Conservation (phyloP, 345 rosid species). For the Cardamine resedifolia region DNA sequence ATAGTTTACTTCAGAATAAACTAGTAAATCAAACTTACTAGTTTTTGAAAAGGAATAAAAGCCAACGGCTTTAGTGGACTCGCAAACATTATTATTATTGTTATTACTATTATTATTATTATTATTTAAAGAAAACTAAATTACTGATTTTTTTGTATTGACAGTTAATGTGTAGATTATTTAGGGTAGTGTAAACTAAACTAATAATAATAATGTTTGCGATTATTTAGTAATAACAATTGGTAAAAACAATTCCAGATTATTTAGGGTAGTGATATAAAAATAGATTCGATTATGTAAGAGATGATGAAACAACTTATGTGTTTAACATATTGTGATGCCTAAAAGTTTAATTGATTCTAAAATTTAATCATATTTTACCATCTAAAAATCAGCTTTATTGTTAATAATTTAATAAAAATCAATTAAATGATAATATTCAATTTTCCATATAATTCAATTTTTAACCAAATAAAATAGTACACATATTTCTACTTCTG, state of each 20-base stretch:
- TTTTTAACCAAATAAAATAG: neutral
- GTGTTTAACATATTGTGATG: neutral
- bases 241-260: neutral
- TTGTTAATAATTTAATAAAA: neutral
- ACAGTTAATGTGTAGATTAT: no score
- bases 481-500: neutral
- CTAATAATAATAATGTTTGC: no score
- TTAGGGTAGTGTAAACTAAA: no score
- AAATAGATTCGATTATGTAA: neutral
- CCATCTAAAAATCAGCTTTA: no score
- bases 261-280: neutral
- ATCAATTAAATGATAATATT: no score
- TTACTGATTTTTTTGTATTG: neutral
- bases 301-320: neutral
- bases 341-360: neutral
- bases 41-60: neutral
- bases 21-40: slow-evolving; percentile 5
- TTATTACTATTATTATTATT: no score
- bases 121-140: neutral
- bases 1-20: slow-evolving; percentile 29
- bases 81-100: slow-evolving; percentile 21
- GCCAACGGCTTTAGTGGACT: slow-evolving; percentile 27
- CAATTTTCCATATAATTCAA: neutral
- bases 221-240: no score
- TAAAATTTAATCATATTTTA: neutral